Conservation (phyloP, 805 yeast genomes). For the Kodamaea jinghongensis region DNA sequence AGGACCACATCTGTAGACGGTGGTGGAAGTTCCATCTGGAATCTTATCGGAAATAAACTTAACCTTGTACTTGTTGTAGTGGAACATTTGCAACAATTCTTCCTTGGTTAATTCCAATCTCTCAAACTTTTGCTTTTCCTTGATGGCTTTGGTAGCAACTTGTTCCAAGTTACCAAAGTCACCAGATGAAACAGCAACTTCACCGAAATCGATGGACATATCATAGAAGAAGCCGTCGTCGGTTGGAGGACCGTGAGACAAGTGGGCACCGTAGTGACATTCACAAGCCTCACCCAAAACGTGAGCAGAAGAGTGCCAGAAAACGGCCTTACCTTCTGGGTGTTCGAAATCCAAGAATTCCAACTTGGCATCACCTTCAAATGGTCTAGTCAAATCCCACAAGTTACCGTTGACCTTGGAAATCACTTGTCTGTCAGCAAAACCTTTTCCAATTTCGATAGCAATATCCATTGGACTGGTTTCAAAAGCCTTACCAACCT, state of each 20-base stretch:
- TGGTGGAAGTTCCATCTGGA: conserved; percentile 93
- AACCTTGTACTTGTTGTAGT: conserved; percentile 93
- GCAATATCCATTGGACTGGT: conserved; percentile 90
- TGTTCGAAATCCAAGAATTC: conserved; percentile 89
- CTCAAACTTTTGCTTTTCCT: conserved; percentile 93
- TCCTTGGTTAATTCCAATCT: conserved; percentile 91
- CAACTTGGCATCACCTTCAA: conserved; percentile 66
- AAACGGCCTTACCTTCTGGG: conserved; percentile 92
- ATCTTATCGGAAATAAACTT: conserved; percentile 81
- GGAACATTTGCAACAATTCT: conserved; percentile 86
- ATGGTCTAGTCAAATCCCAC: conserved; percentile 95
- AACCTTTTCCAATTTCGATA: conserved; percentile 76
- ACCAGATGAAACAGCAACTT: conserved; percentile 65
- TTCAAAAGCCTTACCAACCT: conserved; percentile 82
- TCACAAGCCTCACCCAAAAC: conserved; percentile 98
- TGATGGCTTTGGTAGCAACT: conserved; percentile 84
- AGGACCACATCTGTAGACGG: conserved; percentile 97
- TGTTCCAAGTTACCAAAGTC: conserved; percentile 85
- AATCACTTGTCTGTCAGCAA: conserved; percentile 85
- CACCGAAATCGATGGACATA: conserved; percentile 77
- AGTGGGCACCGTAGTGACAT: conserved; percentile 91
- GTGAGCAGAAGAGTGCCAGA: conserved; percentile 99
- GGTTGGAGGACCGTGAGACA: conserved; percentile 90
- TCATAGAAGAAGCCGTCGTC: conserved; percentile 97
- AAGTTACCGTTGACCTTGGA: conserved; percentile 80